phyloP scores from a whole-genome alignment of 2,329 filamentous ascomycete genomes.

The Colletotrichum sp. region DNA sequence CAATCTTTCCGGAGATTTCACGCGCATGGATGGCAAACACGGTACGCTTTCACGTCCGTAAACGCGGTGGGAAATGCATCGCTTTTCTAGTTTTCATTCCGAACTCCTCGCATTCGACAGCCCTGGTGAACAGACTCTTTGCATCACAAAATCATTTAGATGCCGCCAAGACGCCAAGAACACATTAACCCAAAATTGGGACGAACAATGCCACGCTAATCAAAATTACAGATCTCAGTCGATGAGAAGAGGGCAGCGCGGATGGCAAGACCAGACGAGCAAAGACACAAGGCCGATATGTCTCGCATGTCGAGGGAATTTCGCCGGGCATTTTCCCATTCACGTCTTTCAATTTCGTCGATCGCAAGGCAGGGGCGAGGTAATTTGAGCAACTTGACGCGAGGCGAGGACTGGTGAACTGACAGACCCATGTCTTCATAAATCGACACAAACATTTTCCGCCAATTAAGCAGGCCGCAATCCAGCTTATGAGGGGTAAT shows the following conservation, averaged over 20 bases:
- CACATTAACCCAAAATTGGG: neutral
- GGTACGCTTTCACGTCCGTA: fast-evolving
- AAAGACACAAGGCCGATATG: neutral
- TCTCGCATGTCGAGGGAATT: neutral
- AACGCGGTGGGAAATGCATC: neutral
- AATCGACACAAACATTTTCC: neutral
- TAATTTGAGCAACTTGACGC: neutral
- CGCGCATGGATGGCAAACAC: neutral
- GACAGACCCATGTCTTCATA: neutral
- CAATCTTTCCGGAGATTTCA: neutral
- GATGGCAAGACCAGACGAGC: neutral
- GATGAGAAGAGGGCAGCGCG: neutral
- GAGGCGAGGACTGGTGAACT: neutral
- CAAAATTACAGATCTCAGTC: neutral
- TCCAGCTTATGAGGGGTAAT: conserved; percentile 15
- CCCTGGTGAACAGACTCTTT: neutral
- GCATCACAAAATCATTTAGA: neutral
- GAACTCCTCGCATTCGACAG: neutral
- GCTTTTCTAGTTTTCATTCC: neutral
- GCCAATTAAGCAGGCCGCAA: neutral
- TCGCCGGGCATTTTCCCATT: neutral
- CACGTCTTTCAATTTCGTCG: neutral
- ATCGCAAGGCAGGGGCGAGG: neutral
- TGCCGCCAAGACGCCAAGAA: neutral
- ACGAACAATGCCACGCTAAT: neutral